A percentile compares a stretch with the other conserved stretches of the same genome.
These are phyloP conservation scores for Cinchona pubescens DNA, from an alignment of 257 asterid species.

Conservation along the genomic window DNA sequence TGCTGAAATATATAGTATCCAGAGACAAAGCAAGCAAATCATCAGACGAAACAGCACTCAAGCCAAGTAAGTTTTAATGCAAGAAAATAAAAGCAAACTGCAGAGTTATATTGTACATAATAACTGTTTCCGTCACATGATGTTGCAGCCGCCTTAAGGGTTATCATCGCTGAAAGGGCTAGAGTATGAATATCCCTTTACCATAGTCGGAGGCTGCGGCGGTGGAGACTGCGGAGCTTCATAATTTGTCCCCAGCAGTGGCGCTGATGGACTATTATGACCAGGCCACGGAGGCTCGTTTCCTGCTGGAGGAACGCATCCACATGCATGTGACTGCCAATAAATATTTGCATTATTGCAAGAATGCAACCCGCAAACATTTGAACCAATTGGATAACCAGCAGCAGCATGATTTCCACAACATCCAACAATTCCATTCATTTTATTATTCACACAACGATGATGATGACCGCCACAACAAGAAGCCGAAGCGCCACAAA, in stretches of 20 bases:
- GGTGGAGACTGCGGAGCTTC: background rate
- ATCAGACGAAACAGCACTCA: no score
- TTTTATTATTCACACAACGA: background rate
- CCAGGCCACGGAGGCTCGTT: conserved; percentile 12
- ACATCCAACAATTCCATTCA: background rate
- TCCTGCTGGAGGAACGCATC: background rate
- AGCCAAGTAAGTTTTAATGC: no score
- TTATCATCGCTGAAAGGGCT: conserved; percentile 21
- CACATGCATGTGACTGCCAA: conserved; percentile 5
- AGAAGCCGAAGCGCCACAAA: conserved; percentile 9
- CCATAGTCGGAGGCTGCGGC: conserved; percentile 15
- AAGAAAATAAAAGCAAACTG: no score
- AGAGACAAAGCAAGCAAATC: no score
- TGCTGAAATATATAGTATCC: no score
- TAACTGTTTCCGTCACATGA: background rate
- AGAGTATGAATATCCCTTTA: background rate
- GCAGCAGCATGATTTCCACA: background rate
- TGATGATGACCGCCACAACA: conserved; percentile 11
- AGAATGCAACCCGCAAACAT: background rate
- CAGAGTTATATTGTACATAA: background rate
- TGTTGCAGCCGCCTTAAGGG: conserved; percentile 3
- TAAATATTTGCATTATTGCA: background rate
- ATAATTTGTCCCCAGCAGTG: conserved; percentile 8
- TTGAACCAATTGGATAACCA: conserved; percentile 9
- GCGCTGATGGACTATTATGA: conserved; percentile 23